Conservation (phyloP, 208 protist genomes). For the Trypanosoma grayi region DNA sequence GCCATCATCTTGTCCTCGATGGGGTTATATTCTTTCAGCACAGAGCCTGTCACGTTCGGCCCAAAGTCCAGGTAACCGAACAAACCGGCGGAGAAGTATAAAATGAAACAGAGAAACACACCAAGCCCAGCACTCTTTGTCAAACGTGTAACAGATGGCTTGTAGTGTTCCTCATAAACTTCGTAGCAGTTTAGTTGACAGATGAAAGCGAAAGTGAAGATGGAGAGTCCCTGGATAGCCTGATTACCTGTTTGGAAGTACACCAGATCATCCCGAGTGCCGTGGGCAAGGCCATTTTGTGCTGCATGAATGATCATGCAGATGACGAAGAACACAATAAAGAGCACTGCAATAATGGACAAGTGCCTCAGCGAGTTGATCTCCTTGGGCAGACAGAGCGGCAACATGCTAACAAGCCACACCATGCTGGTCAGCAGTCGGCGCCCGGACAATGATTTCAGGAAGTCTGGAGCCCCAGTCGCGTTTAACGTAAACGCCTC, state of each 20-base stretch:
- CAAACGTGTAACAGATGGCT: constrained; percentile 32
- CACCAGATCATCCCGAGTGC: constrained; percentile 31
- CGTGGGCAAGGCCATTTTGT: constrained; percentile 19
- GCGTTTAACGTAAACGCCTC: constrained; percentile 31
- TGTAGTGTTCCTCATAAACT: constrained; percentile 45
- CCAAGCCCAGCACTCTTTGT: constrained; percentile 34
- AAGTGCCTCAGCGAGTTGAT: constrained; percentile 68
- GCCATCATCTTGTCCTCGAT: constrained; percentile 47
- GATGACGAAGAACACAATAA: constrained; percentile 48
- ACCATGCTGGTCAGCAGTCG: constrained; percentile 34
- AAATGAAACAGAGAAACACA: constrained; percentile 45
- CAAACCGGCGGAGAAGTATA: constrained; percentile 56
- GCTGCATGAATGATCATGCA: constrained; percentile 27
- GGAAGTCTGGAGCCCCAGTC: constrained; percentile 21
- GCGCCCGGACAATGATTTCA: constrained; percentile 21
- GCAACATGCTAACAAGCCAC: constrained; percentile 56
- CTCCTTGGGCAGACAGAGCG: constrained; percentile 52
- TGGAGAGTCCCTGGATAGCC: constrained; percentile 35
- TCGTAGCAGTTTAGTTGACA: constrained; percentile 60
- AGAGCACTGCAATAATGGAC: constrained; percentile 41
- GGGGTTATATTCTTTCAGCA: constrained; percentile 62
- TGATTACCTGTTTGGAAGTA: constrained; percentile 41
- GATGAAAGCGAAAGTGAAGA: constrained; percentile 65
- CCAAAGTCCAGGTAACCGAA: constrained; percentile 81
- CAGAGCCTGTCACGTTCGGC: constrained; percentile 30